phyloP scores from a whole-genome alignment of 2,329 filamentous ascomycete species.

The Fusarium stilboides region DNA sequence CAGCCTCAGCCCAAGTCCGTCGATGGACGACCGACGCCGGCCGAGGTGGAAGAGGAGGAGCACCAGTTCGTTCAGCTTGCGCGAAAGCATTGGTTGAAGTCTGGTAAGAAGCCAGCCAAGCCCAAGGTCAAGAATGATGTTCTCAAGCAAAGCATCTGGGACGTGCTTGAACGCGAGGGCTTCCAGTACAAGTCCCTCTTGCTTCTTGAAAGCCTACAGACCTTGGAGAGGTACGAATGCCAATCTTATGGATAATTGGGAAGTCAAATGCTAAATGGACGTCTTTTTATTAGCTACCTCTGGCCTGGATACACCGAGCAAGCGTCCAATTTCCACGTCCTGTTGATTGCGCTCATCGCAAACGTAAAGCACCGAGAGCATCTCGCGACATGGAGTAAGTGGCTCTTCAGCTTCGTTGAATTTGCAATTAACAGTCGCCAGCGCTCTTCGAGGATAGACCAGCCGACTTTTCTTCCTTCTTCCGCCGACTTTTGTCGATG shows the following conservation, averaged over 20 bases:
- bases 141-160: slow-evolving; percentile 91
- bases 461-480: slow-evolving; percentile 88
- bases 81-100: slow-evolving; percentile 86
- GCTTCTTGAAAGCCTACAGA: slow-evolving; percentile 89
- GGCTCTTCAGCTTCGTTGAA: slow-evolving; percentile 3
- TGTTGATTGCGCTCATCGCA: slow-evolving; percentile 87
- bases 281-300: slow-evolving; percentile 76
- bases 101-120: slow-evolving; percentile 72
- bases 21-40: slow-evolving; percentile 67
- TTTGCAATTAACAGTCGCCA: slow-evolving; percentile 54
- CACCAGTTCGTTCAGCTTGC: slow-evolving; percentile 83
- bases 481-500: slow-evolving; percentile 91
- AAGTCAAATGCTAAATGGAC: slow-evolving; percentile 49
- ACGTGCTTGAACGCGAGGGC: slow-evolving; percentile 83
- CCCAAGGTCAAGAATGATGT: slow-evolving; percentile 86
- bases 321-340: slow-evolving; percentile 90
- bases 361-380: slow-evolving; percentile 92
- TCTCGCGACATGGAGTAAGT: slow-evolving; percentile 86
- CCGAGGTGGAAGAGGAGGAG: slow-evolving; percentile 80
- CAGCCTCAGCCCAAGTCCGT: slow-evolving; percentile 58
- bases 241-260: not conserved
- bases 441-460: slow-evolving; percentile 83
- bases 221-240: slow-evolving; percentile 79
- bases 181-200: slow-evolving; percentile 85
- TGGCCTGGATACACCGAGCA: slow-evolving; percentile 95